Percentiles rank a stretch among this genome's conserved stretches.
These are phyloP conservation scores for Otatea glauca DNA, from an alignment of 176 grass and related monocot genomes.

Conservation along the genomic window DNA sequence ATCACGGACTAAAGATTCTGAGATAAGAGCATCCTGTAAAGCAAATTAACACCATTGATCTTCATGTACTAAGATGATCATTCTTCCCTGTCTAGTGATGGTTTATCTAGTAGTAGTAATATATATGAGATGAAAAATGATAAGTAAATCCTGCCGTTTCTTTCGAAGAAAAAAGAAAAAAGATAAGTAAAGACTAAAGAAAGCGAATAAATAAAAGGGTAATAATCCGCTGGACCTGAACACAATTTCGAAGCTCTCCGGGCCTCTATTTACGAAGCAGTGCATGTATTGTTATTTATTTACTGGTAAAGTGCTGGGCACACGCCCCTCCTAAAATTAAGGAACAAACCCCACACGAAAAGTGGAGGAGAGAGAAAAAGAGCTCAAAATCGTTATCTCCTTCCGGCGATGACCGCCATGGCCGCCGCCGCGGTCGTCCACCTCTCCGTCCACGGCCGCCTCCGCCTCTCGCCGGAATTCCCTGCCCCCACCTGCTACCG, in stretches of 20 bases:
- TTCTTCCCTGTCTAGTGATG: no score
- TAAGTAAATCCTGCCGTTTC: no score
- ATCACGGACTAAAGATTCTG: no score
- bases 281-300: constrained; percentile 38
- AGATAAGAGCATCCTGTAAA: no score
- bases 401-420: constrained; percentile 43
- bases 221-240: neutral
- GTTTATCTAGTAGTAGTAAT: no score
- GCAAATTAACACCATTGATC: no score
- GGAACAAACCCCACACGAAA: constrained; percentile 28
- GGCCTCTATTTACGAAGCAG: neutral
- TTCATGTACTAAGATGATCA: no score
- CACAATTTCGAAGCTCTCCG: rapidly evolving
- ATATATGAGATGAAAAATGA: no score
- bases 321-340: constrained; percentile 45
- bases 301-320: constrained; percentile 12
- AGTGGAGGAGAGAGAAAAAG: neutral
- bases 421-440: constrained; percentile 59
- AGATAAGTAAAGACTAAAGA: neutral
- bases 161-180: no score
- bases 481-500: constrained; percentile 34
- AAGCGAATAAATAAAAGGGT: neutral
- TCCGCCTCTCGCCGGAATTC: constrained; percentile 33
- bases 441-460: constrained; percentile 46
- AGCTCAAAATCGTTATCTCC: constrained; percentile 47